phyloP scores from a whole-genome alignment of 148 eudicot genomes.

The Rhododendron williamsianum region DNA sequence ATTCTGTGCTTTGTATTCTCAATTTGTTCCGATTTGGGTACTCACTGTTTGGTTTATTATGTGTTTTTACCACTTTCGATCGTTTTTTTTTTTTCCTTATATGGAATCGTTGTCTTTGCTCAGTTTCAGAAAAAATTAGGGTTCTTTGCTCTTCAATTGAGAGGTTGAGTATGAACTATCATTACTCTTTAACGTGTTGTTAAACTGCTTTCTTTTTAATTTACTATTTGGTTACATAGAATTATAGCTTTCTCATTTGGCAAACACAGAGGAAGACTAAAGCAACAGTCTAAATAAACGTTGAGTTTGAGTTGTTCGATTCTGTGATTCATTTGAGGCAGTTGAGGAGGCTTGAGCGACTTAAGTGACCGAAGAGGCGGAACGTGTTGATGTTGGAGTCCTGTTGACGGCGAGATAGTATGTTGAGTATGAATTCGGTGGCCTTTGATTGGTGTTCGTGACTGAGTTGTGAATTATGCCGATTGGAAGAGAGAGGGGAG shows the following conservation, averaged over 20 bases:
- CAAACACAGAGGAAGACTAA: neutral
- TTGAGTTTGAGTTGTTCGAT: neutral
- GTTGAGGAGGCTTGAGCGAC: neutral
- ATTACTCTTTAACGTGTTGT: neutral
- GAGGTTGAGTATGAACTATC: neutral
- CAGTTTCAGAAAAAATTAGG: neutral
- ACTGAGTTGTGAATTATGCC: neutral
- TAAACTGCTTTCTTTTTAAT: neutral
- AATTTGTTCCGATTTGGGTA: no score
- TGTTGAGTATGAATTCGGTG: neutral
- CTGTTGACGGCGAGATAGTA: neutral
- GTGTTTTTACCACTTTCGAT: neutral
- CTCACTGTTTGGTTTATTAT: neutral
- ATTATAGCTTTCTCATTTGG: neutral
- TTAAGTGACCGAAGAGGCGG: neutral
- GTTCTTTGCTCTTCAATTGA: neutral
- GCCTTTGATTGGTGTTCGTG: neutral
- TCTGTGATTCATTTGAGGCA: neutral
- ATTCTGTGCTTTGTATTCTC: neutral
- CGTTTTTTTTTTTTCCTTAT: neutral
- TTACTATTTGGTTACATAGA: neutral
- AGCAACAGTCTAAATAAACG: neutral
- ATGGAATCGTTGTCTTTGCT: neutral
- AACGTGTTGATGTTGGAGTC: neutral
- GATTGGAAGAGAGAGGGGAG: neutral